phyloP scores from a whole-genome alignment of 2,329 filamentous ascomycete genomes.

The Microcyclosporella mali region DNA sequence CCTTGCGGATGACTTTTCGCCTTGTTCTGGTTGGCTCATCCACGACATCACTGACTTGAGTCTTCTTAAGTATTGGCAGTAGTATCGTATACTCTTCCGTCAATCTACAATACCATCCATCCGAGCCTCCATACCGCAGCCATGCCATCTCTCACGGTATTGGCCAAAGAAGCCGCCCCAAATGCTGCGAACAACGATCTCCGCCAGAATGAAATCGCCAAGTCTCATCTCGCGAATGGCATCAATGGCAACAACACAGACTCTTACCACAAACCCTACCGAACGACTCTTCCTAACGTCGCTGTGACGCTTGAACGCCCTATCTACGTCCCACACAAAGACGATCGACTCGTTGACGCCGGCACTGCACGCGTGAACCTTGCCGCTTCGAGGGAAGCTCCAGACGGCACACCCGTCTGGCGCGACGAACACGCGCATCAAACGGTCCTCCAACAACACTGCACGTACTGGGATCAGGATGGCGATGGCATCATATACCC shows the following conservation, averaged over 20 bases:
- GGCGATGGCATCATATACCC: conserved; percentile 50
- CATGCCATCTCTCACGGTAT: neutral
- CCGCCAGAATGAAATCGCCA: conserved; percentile 1
- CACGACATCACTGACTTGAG: too few relatives aligned
- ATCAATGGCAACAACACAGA: neutral
- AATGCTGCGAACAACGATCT: conserved; percentile 6
- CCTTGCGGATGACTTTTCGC: too few relatives aligned
- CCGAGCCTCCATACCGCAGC: neutral
- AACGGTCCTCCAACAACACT: conserved; percentile 49
- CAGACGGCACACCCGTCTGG: conserved; percentile 38
- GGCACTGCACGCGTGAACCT: conserved; percentile 40
- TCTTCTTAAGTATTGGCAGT: too few relatives aligned
- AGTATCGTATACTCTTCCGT: too few relatives aligned
- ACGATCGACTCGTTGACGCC: conserved; percentile 21
- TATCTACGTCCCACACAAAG: conserved; percentile 19
- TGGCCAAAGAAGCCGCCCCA: conserved; percentile 2
- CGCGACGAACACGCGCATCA: conserved; percentile 35
- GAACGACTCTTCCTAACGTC: conserved; percentile 5
- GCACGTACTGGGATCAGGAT: conserved; percentile 48
- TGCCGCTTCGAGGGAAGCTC: conserved; percentile 35
- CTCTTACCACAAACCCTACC: conserved; percentile 4
- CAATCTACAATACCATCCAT: too few relatives aligned
- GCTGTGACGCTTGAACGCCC: conserved; percentile 12
- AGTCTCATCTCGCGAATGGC: neutral
- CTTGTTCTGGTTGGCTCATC: too few relatives aligned